Percentiles rank a stretch among this genome's conserved stretches.
phyloP scores from a whole-genome alignment of 345 rosid genomes.

The Gossypium longicalyx region DNA sequence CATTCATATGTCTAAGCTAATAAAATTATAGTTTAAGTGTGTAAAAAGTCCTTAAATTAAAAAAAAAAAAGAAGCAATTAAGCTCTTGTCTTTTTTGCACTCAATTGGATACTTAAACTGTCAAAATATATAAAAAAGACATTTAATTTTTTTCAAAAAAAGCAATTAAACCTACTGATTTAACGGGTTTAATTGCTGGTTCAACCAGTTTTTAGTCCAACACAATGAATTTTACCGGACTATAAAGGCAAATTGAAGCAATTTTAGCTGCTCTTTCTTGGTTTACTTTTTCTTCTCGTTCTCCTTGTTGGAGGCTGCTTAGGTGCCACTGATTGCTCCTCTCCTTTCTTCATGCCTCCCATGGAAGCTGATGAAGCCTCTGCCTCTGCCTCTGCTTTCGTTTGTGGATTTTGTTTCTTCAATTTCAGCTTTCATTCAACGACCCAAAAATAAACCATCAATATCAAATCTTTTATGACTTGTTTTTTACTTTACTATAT shows the following conservation, averaged over 20 bases:
- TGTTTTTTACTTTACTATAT: neutral
- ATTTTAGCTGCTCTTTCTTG: conserved; percentile 73
- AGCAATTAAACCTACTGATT: too few species aligned
- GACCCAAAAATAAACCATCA: conserved; percentile 9
- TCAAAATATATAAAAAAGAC: too few species aligned
- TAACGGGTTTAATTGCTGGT: too few species aligned
- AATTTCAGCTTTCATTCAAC: neutral
- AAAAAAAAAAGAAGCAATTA: too few species aligned
- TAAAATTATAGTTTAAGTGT: too few species aligned
- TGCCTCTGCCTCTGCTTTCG: conserved; percentile 20
- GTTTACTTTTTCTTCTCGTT: conserved; percentile 67
- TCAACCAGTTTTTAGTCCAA: too few species aligned
- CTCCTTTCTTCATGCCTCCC: conserved; percentile 1
- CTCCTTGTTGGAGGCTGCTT: conserved; percentile 42
- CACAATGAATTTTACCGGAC: neutral
- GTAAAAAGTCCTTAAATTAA: too few species aligned
- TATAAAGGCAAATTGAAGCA: neutral
- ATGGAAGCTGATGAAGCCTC: neutral
- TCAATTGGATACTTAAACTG: too few species aligned
- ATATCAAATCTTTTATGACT: conserved; percentile 7
- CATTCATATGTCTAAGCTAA: too few species aligned
- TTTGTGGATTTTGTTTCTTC: conserved; percentile 30
- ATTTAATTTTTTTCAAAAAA: too few species aligned
- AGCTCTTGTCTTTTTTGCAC: fast-evolving
- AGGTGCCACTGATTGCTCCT: conserved; percentile 17